Conservation (phyloP, 768 basidiomycete genomes). For the Coprinellus aureogranulatus region DNA sequence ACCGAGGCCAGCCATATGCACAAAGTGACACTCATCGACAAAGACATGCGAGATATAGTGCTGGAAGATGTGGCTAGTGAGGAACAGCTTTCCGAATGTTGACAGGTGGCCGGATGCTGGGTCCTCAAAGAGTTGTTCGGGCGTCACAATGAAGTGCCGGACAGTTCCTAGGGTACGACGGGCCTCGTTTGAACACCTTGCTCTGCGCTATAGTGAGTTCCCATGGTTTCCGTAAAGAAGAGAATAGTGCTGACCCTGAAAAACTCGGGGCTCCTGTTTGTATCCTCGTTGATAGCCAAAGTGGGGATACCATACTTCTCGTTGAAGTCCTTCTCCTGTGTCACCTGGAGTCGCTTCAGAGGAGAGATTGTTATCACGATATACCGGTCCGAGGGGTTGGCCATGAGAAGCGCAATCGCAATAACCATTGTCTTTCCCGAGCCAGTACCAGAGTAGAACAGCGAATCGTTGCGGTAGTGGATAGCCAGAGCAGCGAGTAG, state of each 20-base stretch:
- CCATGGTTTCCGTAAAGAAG: no score
- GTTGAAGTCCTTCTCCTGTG: not conserved
- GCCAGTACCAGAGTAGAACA: not conserved
- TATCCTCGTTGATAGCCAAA: not conserved
- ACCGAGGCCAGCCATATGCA: slow-evolving; percentile 18
- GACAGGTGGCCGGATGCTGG: no score
- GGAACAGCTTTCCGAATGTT: no score
- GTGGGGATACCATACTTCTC: not conserved
- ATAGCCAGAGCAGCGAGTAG: not conserved
- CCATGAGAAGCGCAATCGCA: not conserved
- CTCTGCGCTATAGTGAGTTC: no score
- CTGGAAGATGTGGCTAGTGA: not conserved
- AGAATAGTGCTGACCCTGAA: not conserved
- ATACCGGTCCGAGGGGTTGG: not conserved
- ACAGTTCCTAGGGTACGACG: no score
- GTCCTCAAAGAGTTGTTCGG: not conserved
- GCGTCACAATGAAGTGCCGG: not conserved
- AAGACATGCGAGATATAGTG: slow-evolving; percentile 1
- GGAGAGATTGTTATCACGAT: not conserved
- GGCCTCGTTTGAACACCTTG: no score
- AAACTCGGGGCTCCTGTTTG: not conserved
- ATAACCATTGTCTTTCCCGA: not conserved
- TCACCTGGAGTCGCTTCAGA: not conserved
- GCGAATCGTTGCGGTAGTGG: not conserved
- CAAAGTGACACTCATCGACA: slow-evolving; percentile 25